Conservation (phyloP, 768 basidiomycete genomes). For the Clitopilus passeckerianus region DNA sequence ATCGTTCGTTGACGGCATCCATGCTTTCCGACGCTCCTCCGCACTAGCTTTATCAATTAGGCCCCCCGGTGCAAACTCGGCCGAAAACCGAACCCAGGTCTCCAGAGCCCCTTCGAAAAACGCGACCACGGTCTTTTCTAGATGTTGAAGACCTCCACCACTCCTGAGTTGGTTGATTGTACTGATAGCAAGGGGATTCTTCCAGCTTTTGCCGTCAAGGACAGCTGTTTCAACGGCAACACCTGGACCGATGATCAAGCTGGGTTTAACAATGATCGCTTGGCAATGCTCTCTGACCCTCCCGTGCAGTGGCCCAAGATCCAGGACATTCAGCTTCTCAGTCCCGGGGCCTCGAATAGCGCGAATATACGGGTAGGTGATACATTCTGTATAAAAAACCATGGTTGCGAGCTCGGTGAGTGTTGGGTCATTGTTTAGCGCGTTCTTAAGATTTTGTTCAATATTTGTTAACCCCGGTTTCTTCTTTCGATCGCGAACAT, state of each 20-base stretch:
- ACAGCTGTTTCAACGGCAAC: slow-evolving; percentile 9
- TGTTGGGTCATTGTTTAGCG: slow-evolving; percentile 18
- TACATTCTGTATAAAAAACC: slow-evolving; percentile 17
- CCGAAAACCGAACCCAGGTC: slow-evolving; percentile 16
- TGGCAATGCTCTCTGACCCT: slow-evolving; percentile 11
- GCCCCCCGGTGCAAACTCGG: slow-evolving; percentile 23
- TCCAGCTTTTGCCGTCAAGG: slow-evolving; percentile 21
- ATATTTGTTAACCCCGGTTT: slow-evolving; percentile 13
- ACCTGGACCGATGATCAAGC: slow-evolving; percentile 13
- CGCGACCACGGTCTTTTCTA: slow-evolving; percentile 8
- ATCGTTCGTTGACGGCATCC: slow-evolving; percentile 26
- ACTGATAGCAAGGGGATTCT: slow-evolving; percentile 13
- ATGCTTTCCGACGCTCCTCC: slow-evolving; percentile 16
- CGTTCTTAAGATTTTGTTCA: slow-evolving; percentile 20
- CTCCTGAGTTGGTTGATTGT: slow-evolving; percentile 7
- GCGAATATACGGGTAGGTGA: slow-evolving; percentile 22
- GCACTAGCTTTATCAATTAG: slow-evolving; percentile 16
- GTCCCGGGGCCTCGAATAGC: slow-evolving; percentile 12
- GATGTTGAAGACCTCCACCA: slow-evolving; percentile 11
- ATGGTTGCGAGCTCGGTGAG: slow-evolving; percentile 21
- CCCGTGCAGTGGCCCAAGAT: slow-evolving; percentile 20
- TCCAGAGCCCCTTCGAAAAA: slow-evolving; percentile 18
- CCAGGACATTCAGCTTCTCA: slow-evolving; percentile 14
- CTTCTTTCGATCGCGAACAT: slow-evolving; percentile 21
- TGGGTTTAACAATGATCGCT: slow-evolving; percentile 14